A percentile compares a stretch with the other conserved stretches of the same genome.
Conservation (phyloP, 768 basidiomycete genomes). For the Collybia mongolica region DNA sequence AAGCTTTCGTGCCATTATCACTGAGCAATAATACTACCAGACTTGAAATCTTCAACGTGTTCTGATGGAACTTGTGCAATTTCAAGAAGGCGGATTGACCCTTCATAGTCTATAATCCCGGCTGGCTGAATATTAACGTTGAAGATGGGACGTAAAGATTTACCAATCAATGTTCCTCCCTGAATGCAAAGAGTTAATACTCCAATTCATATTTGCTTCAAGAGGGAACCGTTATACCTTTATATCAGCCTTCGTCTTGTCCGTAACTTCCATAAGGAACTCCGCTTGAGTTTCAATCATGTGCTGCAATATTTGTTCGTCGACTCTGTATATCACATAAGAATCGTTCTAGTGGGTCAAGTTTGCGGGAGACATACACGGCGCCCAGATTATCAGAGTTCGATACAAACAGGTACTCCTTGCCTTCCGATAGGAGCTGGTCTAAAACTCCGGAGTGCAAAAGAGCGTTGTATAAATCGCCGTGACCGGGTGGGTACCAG, state of each 20-base stretch:
- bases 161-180: conserved; percentile 84
- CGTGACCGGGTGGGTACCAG: conserved; percentile 98
- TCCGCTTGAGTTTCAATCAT: conserved; percentile 83
- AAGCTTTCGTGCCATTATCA: neutral
- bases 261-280: conserved; percentile 94
- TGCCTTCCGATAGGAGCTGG: conserved; percentile 85
- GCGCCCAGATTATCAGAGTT: conserved; percentile 98
- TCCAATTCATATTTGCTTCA: neutral
- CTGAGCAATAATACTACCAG: conserved; percentile 34
- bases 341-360: neutral
- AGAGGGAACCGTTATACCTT: conserved; percentile 22
- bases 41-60: conserved; percentile 94
- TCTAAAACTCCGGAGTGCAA: conserved; percentile 89
- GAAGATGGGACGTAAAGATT: conserved; percentile 1
- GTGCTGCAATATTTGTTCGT: conserved; percentile 80
- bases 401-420: conserved; percentile 96
- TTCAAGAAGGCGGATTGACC: conserved; percentile 84
- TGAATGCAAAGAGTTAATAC: conserved; percentile 17
- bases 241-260: conserved; percentile 91
- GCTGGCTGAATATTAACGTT: neutral
- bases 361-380: conserved; percentile 46
- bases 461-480: conserved; percentile 93
- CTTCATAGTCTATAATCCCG: conserved; percentile 67
- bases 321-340: conserved; percentile 49
- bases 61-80: conserved; percentile 94